phyloP scores from a whole-genome alignment of 352 stramenopile genomes.

The Phytophthora capsici region DNA sequence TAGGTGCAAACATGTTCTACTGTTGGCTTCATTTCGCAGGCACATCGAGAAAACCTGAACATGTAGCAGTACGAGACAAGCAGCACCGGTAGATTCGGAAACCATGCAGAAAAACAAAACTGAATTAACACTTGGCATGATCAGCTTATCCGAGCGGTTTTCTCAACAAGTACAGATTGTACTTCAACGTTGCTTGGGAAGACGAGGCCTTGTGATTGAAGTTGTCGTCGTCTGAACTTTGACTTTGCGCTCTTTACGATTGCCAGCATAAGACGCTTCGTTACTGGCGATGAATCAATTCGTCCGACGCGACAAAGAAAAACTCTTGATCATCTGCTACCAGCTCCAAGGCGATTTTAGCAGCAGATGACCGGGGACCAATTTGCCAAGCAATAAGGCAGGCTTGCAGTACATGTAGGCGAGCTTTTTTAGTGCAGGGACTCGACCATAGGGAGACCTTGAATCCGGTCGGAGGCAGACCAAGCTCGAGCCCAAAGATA shows the following conservation, averaged over 20 bases:
- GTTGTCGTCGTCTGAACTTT: slow-evolving; percentile 18
- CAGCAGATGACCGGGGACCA: neutral
- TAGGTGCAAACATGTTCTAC: slow-evolving; percentile 15
- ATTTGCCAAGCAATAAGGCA: neutral
- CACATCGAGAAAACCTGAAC: slow-evolving; percentile 2
- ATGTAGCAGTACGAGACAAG: slow-evolving; percentile 7
- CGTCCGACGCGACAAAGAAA: neutral
- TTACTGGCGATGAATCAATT: slow-evolving; percentile 18
- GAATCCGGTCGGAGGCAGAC: slow-evolving; percentile 37
- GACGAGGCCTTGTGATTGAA: slow-evolving; percentile 31
- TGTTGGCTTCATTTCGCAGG: neutral
- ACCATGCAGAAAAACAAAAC: slow-evolving; percentile 15
- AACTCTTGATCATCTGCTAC: slow-evolving; percentile 31
- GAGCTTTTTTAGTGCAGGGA: too few relatives aligned
- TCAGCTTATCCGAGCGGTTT: slow-evolving; percentile 29
- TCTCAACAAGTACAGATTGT: slow-evolving; percentile 1
- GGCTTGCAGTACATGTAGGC: too few relatives aligned
- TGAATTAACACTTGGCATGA: slow-evolving; percentile 14
- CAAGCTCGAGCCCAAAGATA: slow-evolving; percentile 22
- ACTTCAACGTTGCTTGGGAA: slow-evolving; percentile 28
- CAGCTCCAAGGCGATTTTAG: slow-evolving; percentile 2
- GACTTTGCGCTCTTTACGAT: slow-evolving; percentile 17
- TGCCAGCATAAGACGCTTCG: slow-evolving; percentile 19
- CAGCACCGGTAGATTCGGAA: neutral
- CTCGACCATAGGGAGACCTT: slow-evolving; percentile 19